A percentile compares a stretch with the other conserved stretches of the same genome.
Conservation (phyloP, 2,329 filamentous ascomycete genomes). For the Rutstroemia sp. region DNA sequence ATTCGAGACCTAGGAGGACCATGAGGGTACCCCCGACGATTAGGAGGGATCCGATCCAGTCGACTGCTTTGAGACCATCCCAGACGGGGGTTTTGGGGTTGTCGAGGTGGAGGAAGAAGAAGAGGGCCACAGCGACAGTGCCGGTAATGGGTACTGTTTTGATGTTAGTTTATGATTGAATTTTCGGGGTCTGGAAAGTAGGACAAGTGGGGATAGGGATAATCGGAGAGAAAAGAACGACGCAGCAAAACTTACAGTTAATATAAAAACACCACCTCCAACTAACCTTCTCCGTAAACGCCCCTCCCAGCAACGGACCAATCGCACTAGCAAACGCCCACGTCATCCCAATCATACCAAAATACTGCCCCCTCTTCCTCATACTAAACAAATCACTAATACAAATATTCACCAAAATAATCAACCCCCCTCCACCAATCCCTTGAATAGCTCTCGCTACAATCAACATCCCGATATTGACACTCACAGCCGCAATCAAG, state of each 20-base stretch:
- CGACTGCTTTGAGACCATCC: constrained; percentile 53
- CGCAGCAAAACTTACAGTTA: constrained; percentile 19
- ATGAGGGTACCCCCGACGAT: constrained; percentile 70
- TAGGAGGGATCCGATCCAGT: constrained; percentile 52
- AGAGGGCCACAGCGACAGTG: constrained; percentile 40
- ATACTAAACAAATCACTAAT: constrained; percentile 48
- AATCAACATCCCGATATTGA: constrained; percentile 40
- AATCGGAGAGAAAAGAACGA: neutral
- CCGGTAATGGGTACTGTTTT: neutral
- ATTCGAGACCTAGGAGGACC: constrained; percentile 79
- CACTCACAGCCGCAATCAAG: constrained; percentile 39
- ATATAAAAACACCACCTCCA: constrained; percentile 50
- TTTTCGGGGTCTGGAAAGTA: neutral
- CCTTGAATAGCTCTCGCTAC: constrained; percentile 32
- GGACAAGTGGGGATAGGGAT: too few relatives aligned
- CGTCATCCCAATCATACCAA: constrained; percentile 60
- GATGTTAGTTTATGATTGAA: neutral
- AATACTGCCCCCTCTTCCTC: constrained; percentile 40
- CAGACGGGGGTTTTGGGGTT: constrained; percentile 56
- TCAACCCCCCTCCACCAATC: constrained; percentile 43
- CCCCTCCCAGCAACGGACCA: constrained; percentile 60
- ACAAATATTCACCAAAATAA: constrained; percentile 45
- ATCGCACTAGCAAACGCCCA: constrained; percentile 52
- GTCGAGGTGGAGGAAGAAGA: constrained; percentile 59
- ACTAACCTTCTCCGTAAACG: constrained; percentile 52